Evolutionary conservation across 2,329 filamentous ascomycete genomes (phyloP).

Genomic region (Pseudogymnoascus sp.): DNA sequence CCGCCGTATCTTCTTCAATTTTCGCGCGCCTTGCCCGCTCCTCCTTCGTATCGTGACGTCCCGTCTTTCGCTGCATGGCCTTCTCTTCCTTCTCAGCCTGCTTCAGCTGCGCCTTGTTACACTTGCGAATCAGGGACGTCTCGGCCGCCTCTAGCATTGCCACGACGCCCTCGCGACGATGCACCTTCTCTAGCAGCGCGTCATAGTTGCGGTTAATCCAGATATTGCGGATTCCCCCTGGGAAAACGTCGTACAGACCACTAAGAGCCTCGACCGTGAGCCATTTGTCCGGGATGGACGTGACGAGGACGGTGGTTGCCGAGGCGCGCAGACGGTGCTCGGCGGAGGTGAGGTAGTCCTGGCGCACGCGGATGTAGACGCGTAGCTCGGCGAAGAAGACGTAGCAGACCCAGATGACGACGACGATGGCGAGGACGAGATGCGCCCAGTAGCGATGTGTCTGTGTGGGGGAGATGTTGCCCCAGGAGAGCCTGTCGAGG

Average conservation of each 20-base stretch:
- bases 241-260: slow-evolving; percentile 89
- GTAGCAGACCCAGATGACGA: slow-evolving; percentile 76
- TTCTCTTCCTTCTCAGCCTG: slow-evolving; percentile 29
- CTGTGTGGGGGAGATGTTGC: slow-evolving; percentile 63
- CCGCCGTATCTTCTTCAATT: slow-evolving; percentile 33
- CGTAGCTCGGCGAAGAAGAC: slow-evolving; percentile 80
- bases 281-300: slow-evolving; percentile 85
- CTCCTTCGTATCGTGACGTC: slow-evolving; percentile 18
- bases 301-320: slow-evolving; percentile 90
- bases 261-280: slow-evolving; percentile 71
- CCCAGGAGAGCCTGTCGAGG: slow-evolving; percentile 77
- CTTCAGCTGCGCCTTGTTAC: slow-evolving; percentile 72
- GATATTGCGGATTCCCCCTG: slow-evolving; percentile 87
- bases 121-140: slow-evolving; percentile 71
- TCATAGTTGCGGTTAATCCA: slow-evolving; percentile 93
- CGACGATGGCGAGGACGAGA: slow-evolving; percentile 64
- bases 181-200: slow-evolving; percentile 73
- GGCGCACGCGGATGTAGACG: slow-evolving; percentile 84
- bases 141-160: slow-evolving; percentile 68
- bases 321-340: slow-evolving; percentile 90
- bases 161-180: slow-evolving; percentile 63
- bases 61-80: slow-evolving; percentile 6
- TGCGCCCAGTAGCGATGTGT: slow-evolving; percentile 74
- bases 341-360: slow-evolving; percentile 88
- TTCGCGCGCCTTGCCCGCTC: slow-evolving; percentile 29